Base-by-base conservation (phyloP, 2,329 filamentous ascomycete species). In the Colletotrichum sp. region DNA sequence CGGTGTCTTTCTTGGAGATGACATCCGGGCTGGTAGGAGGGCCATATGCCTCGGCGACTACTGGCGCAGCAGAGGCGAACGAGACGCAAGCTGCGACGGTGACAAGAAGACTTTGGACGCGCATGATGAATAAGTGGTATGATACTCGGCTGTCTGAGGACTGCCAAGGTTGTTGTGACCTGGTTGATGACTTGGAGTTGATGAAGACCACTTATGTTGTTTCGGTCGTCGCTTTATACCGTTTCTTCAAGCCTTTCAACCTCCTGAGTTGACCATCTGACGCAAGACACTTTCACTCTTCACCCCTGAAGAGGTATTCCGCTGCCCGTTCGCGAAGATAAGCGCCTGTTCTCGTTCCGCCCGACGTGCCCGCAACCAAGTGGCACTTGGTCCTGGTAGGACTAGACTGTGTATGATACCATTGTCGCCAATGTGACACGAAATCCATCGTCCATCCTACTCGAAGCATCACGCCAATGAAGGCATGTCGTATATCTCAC, bases 21-120 rank as follows among this genome's bases (percentile, higher is more conserved):
- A 75, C 72, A 26, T 76, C 71, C 18, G 70, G 74, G 30, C 66
- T 75, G 13, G 36, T 5, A 16, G 72, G 72, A n/a, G 72, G 72
- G 1, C 72, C 72, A 16, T 75, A 75, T 3, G 72, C 72, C 8
- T 72, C 74, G 10, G 36, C 36, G 36, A 63, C 30, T 6, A 76
- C 64, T 13, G 71, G 70, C 3, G 64, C 74, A 4, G 34, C 64
- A 26, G 57, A 61, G 24, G 63, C 72, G 5, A 64, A 18, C 6
- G 72, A 75, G 57, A 43, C 21, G 55, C 48, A 76, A 28, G 59
- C 71, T 21, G 36, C 74, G 28, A 76, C 39, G 26, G 74, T 34
- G 14, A 64, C 48, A 13, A 76, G 43, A 13, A 76, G 64, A 18
- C 14, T 69, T 28, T 74, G 70, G 28, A 43, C 34, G 4, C 60